phyloP scores from a whole-genome alignment of 2,329 filamentous ascomycete species.

The Moelleriella libera region DNA sequence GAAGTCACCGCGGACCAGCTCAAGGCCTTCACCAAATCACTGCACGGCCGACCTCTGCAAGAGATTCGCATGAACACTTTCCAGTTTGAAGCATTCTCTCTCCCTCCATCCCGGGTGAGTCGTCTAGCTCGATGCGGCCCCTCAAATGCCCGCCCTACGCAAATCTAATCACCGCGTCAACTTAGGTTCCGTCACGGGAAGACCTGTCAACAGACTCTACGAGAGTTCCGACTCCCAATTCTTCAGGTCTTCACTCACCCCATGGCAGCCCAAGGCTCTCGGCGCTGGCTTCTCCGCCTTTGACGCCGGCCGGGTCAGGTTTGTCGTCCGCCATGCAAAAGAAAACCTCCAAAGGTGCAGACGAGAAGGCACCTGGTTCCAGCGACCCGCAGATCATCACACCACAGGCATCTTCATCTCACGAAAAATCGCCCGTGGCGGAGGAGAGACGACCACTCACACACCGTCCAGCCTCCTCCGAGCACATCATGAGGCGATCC shows the following conservation, averaged over 20 bases:
- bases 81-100: constrained; percentile 78
- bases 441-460: constrained; percentile 24
- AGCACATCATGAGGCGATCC: constrained; percentile 25
- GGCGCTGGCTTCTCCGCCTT: constrained; percentile 71
- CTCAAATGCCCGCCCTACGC: background rate
- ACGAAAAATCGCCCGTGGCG: constrained; percentile 31
- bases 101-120: constrained; percentile 72
- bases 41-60: constrained; percentile 66
- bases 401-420: constrained; percentile 49
- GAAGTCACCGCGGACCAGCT: constrained; percentile 48
- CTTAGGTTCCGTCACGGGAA: constrained; percentile 42
- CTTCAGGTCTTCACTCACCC: constrained; percentile 51
- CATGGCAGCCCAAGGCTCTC: constrained; percentile 52
- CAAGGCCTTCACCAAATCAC: constrained; percentile 53
- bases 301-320: constrained; percentile 70
- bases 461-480: constrained; percentile 28
- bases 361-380: constrained; percentile 23
- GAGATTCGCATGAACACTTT: constrained; percentile 74
- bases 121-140: background rate
- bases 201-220: constrained; percentile 46
- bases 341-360: constrained; percentile 16
- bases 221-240: constrained; percentile 48
- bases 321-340: constrained; percentile 18
- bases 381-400: constrained; percentile 40
- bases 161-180: background rate